phyloP scores from a whole-genome alignment of 345 rosid genomes.

The Noccaea caerulescens region DNA sequence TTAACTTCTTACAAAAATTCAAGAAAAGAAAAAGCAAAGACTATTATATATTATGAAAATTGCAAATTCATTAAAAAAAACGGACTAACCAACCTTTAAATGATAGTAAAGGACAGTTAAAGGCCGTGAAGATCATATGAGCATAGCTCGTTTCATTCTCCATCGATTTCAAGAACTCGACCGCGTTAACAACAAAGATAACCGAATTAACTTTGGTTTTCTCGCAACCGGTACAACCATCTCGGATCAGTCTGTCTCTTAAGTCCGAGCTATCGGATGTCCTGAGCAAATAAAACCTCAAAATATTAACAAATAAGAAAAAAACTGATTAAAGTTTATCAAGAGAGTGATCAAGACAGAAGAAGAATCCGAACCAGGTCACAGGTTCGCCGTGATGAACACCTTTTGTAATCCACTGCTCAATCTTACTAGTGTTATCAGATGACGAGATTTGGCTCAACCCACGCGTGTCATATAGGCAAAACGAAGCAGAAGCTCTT shows the following conservation, averaged over 20 bases:
- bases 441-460: slow-evolving; percentile 45
- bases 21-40: neutral
- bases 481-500: slow-evolving; percentile 60
- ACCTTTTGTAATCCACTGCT: slow-evolving; percentile 66
- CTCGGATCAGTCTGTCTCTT: slow-evolving; percentile 47
- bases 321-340: neutral
- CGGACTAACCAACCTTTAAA: slow-evolving; percentile 60
- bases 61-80: neutral
- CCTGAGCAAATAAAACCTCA: slow-evolving; percentile 49
- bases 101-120: slow-evolving; percentile 62
- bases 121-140: slow-evolving; percentile 48
- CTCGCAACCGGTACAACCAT: slow-evolving; percentile 37
- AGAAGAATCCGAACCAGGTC: slow-evolving; percentile 52
- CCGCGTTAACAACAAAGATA: slow-evolving; percentile 68
- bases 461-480: slow-evolving; percentile 72
- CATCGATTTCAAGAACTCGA: slow-evolving; percentile 61
- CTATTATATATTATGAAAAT: neutral
- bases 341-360: slow-evolving; percentile 4
- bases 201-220: slow-evolving; percentile 64
- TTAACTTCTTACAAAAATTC: neutral
- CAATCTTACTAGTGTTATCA: slow-evolving; percentile 54
- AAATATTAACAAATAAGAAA: neutral
- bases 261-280: slow-evolving; percentile 56
- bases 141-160: slow-evolving; percentile 44
- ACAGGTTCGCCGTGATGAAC: slow-evolving; percentile 64